These are phyloP conservation scores for Xerocomus nothofagi DNA, from an alignment of 1,284 basidiomycete genomes.

Conservation along the genomic window DNA sequence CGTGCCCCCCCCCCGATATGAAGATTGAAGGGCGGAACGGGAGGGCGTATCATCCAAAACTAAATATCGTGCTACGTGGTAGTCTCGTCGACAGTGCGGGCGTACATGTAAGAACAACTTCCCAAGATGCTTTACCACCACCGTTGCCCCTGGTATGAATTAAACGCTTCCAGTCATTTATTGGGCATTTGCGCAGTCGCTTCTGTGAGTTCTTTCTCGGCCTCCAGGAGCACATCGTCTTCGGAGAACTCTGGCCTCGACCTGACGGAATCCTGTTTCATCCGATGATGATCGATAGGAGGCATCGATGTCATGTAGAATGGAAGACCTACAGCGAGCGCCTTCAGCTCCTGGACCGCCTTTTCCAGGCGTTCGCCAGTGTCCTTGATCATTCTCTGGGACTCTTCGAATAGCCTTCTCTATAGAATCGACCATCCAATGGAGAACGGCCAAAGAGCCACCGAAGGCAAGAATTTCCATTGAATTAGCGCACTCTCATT, in stretches of 20 bases:
- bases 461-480: slow-evolving; percentile 15
- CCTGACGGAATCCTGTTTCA: slow-evolving; percentile 45
- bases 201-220: slow-evolving; percentile 58
- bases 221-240: slow-evolving; percentile 56
- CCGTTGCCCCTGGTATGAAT: slow-evolving; percentile 25
- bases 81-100: slow-evolving; percentile 20
- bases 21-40: slow-evolving; percentile 1
- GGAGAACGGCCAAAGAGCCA: slow-evolving; percentile 9
- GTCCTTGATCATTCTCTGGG: slow-evolving; percentile 78
- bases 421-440: slow-evolving; percentile 32
- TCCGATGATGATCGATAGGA: slow-evolving; percentile 28
- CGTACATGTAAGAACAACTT: slow-evolving; percentile 17
- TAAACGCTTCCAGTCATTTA: slow-evolving; percentile 5
- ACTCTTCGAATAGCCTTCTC: slow-evolving; percentile 76
- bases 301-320: slow-evolving; percentile 15
- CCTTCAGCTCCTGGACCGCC: slow-evolving; percentile 62
- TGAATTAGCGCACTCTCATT: slow-evolving; percentile 30
- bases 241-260: slow-evolving; percentile 48
- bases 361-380: slow-evolving; percentile 60
- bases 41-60: neutral
- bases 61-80: slow-evolving; percentile 7
- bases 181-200: slow-evolving; percentile 37
- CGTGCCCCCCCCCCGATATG: no score
- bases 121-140: slow-evolving; percentile 16
- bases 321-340: slow-evolving; percentile 63